Percentiles rank a stretch among this genome's conserved stretches.
phyloP scores from a whole-genome alignment of 257 asterid species.

The Solanum dulcamara region DNA sequence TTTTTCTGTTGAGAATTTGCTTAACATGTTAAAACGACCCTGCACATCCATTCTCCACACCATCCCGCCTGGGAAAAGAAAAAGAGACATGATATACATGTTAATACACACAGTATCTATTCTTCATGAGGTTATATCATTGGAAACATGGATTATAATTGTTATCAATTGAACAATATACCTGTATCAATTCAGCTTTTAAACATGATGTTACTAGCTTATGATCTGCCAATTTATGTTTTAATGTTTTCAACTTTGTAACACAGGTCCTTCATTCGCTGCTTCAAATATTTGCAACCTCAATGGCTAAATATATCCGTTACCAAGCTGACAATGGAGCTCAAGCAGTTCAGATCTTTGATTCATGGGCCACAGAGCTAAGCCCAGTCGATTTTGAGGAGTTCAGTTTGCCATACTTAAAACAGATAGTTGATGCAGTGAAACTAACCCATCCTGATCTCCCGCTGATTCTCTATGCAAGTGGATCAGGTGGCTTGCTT shows the following conservation, averaged over 20 bases:
- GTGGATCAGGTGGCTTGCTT: conserved; percentile 97
- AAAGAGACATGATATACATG: not conserved
- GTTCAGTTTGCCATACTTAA: conserved; percentile 87
- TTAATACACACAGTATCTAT: not conserved
- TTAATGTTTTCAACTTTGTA: not conserved
- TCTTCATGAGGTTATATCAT: not conserved
- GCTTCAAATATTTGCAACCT: conserved; percentile 80
- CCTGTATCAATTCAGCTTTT: not conserved
- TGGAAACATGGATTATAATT: not conserved
- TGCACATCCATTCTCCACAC: not conserved
- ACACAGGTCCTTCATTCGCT: conserved; percentile 73
- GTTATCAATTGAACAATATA: not conserved
- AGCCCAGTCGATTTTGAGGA: conserved; percentile 94
- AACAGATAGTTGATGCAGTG: conserved; percentile 68
- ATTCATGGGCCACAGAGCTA: conserved; percentile 98
- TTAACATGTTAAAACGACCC: not conserved
- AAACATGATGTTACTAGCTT: not conserved
- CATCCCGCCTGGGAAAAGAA: not conserved
- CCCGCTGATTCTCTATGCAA: conserved; percentile 79
- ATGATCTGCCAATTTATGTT: not conserved
- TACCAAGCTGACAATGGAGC: conserved; percentile 99
- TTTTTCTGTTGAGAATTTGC: not conserved
- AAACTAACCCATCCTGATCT: conserved; percentile 71
- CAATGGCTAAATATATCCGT: conserved; percentile 77
- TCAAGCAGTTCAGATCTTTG: conserved; percentile 97